These are phyloP conservation scores for Cyanodermella asteris DNA, from an alignment of 2,329 filamentous ascomycete genomes.

Conservation along the genomic window DNA sequence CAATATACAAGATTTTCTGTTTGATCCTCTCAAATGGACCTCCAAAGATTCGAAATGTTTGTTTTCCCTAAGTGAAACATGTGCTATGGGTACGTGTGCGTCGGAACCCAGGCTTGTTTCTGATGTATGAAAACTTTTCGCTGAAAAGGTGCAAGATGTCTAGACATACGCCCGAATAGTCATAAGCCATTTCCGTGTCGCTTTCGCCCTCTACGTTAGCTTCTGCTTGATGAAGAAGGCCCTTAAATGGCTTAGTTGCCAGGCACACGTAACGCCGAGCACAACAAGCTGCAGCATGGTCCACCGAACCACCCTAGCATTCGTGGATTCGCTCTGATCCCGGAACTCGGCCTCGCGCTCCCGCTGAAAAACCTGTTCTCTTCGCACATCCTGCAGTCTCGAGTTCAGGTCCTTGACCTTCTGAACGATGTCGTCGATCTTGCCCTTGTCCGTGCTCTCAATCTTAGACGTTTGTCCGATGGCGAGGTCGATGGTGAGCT, in stretches of 20 bases:
- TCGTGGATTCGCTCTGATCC: conserved; percentile 89
- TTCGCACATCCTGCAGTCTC: conserved; percentile 64
- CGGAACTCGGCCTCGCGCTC: conserved; percentile 96
- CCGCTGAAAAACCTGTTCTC: conserved; percentile 94
- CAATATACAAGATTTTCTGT: too few relatives aligned
- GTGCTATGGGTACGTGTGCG: too few relatives aligned
- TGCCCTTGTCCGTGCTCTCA: conserved; percentile 79
- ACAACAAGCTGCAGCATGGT: conserved; percentile 74
- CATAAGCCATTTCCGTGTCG: neutral
- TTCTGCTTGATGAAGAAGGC: conserved; percentile 99
- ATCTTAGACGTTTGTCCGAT: conserved; percentile 91
- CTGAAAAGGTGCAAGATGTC: too few relatives aligned
- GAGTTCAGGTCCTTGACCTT: conserved; percentile 79
- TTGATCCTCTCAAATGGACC: too few relatives aligned
- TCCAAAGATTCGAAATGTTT: too few relatives aligned
- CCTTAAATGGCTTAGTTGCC: conserved; percentile 88
- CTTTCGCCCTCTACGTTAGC: conserved; percentile 44
- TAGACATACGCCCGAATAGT: too few relatives aligned
- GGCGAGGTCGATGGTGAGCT: conserved; percentile 68
- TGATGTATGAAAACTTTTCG: too few relatives aligned
- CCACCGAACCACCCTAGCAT: conserved; percentile 81
- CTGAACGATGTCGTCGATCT: conserved; percentile 72
- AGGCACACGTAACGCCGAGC: conserved; percentile 71
- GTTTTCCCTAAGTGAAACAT: too few relatives aligned
- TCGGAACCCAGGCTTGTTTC: too few relatives aligned